Conservation (phyloP, 768 basidiomycete genomes). For the Coprinellus micaceus region DNA sequence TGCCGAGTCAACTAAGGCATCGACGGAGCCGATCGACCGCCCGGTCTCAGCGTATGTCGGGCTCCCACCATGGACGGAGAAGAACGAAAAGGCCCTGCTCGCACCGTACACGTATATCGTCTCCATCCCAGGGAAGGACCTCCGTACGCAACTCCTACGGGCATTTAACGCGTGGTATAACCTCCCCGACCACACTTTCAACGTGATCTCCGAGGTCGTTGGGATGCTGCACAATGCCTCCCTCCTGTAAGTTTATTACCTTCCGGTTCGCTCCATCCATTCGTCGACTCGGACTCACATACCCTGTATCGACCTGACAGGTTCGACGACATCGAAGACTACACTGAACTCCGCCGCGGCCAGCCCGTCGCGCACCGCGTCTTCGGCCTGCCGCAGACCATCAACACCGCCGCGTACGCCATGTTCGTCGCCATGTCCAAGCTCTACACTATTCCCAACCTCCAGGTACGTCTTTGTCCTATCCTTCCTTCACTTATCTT, state of each 20-base stretch:
- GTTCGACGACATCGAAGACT: constrained; percentile 88
- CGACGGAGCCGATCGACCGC: not conserved
- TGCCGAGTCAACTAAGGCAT: too few species aligned
- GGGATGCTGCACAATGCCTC: constrained; percentile 87
- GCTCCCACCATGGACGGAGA: not conserved
- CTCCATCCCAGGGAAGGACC: constrained; percentile 80
- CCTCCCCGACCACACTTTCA: constrained; percentile 63
- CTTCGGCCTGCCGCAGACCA: constrained; percentile 89
- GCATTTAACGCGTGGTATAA: constrained; percentile 86
- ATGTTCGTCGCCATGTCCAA: constrained; percentile 87
- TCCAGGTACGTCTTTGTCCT: too few species aligned
- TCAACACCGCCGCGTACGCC: constrained; percentile 91
- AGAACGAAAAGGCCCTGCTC: constrained; percentile 41
- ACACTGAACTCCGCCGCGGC: constrained; percentile 75
- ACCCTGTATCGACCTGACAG: too few species aligned
- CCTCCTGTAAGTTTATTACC: constrained; percentile 54
- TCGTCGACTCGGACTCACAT: not conserved
- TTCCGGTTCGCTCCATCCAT: not conserved
- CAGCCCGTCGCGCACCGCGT: constrained; percentile 90
- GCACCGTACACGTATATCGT: constrained; percentile 81
- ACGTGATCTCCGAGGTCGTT: constrained; percentile 66
- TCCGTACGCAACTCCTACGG: constrained; percentile 71
- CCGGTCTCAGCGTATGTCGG: not conserved
- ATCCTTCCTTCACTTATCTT: too few species aligned
- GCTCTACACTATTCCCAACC: constrained; percentile 45